A percentile compares a stretch with the other conserved stretches of the same genome.
These are phyloP conservation scores for Serendipita sp. DNA, from an alignment of 768 basidiomycete genomes.

Conservation along the genomic window DNA sequence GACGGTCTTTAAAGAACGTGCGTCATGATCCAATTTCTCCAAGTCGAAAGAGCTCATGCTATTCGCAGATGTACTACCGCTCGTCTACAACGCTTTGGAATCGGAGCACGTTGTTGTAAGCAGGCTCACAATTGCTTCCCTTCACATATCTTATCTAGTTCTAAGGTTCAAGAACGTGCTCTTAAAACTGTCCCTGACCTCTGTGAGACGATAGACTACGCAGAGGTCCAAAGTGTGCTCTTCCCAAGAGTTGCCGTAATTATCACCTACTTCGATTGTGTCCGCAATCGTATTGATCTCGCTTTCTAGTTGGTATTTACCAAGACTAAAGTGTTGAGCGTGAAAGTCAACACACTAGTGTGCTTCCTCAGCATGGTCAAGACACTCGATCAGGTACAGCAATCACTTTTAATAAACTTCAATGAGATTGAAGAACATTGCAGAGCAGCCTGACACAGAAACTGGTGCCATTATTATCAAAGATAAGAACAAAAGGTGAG, in stretches of 20 bases:
- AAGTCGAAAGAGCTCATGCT: neutral
- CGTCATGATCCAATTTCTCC: slow-evolving; percentile 18
- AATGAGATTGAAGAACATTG: too few relatives aligned
- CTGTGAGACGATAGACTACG: slow-evolving; percentile 89
- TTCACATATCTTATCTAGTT: neutral
- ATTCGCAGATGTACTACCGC: slow-evolving; percentile 73
- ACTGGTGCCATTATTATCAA: slow-evolving; percentile 82
- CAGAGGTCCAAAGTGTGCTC: slow-evolving; percentile 77
- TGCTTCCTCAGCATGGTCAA: slow-evolving; percentile 80
- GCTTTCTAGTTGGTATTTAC: slow-evolving; percentile 68
- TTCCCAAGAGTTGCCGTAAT: slow-evolving; percentile 88
- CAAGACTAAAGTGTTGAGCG: slow-evolving; percentile 72
- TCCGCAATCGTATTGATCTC: neutral
- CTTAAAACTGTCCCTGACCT: slow-evolving; percentile 68
- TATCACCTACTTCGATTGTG: slow-evolving; percentile 8
- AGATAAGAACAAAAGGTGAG: slow-evolving; percentile 69
- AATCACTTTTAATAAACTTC: neutral
- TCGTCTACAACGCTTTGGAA: slow-evolving; percentile 91
- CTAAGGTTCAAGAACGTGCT: slow-evolving; percentile 80
- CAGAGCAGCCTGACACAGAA: slow-evolving; percentile 84
- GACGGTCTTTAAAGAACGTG: slow-evolving; percentile 73
- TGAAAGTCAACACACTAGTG: slow-evolving; percentile 78
- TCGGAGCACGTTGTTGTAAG: slow-evolving; percentile 76
- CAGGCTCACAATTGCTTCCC: neutral
- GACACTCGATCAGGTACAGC: slow-evolving; percentile 64